Conservation (phyloP, 2,329 filamentous ascomycete genomes). For the Aureobasidium sp. region DNA sequence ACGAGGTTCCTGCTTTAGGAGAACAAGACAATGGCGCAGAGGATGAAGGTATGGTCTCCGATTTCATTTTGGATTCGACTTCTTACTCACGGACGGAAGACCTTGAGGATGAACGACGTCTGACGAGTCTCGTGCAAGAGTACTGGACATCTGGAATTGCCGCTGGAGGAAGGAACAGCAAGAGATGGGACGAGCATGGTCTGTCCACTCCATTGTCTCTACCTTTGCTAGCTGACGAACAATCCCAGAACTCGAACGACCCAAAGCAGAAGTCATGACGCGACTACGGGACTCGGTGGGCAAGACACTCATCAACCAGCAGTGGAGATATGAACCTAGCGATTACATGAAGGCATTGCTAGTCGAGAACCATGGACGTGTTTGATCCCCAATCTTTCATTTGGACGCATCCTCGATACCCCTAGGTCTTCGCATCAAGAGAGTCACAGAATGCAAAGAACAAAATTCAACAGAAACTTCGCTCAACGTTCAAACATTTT, state of each 20-base stretch:
- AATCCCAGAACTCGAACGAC: background rate
- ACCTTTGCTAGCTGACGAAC: background rate
- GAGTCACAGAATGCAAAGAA: background rate
- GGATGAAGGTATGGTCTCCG: background rate
- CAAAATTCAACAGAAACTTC: background rate
- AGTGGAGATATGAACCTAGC: slow-evolving; percentile 12
- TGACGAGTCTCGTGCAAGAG: slow-evolving; percentile 8
- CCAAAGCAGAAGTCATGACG: slow-evolving; percentile 7
- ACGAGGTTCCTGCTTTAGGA: background rate
- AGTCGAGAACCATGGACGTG: slow-evolving; percentile 7
- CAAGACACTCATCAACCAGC: slow-evolving; percentile 2
- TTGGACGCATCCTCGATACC: background rate
- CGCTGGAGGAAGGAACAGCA: background rate
- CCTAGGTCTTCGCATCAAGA: background rate
- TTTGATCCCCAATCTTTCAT: background rate
- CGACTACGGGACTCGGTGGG: slow-evolving; percentile 3
- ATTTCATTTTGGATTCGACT: background rate
- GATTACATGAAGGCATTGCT: slow-evolving; percentile 11
- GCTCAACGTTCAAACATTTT: background rate
- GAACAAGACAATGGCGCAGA: background rate
- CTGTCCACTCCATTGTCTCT: background rate
- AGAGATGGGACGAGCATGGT: slow-evolving; percentile 10
- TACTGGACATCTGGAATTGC: slow-evolving; percentile 7
- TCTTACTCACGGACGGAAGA: background rate
- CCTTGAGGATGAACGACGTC: background rate